phyloP scores from a whole-genome alignment of 441 rosid genomes.

The Pelargonium cotyledonis region DNA sequence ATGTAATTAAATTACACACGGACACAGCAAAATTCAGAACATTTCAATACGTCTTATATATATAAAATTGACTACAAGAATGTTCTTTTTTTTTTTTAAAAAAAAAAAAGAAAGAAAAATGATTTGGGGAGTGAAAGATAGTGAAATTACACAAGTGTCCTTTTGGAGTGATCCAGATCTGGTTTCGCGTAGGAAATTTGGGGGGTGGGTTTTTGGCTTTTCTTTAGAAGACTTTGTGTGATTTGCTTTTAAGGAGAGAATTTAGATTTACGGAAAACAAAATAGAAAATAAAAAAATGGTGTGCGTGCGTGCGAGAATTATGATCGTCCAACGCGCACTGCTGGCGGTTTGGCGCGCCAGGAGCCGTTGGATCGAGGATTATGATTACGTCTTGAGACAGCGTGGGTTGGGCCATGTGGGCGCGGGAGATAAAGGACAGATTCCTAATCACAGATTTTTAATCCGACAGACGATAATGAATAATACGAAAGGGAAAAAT shows the following conservation, averaged over 20 bases:
- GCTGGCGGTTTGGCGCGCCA: slow-evolving; percentile 14
- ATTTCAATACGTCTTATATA: too few species aligned
- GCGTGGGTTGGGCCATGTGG: slow-evolving; percentile 4
- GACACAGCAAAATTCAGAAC: too few species aligned
- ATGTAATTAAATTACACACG: slow-evolving; percentile 2
- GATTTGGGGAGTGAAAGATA: too few species aligned
- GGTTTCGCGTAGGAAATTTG: slow-evolving; percentile 16
- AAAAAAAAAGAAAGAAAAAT: too few species aligned
- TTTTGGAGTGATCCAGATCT: slow-evolving; percentile 27
- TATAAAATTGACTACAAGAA: neutral
- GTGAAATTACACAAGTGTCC: slow-evolving; percentile 39
- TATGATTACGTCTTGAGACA: slow-evolving; percentile 25
- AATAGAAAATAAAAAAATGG: too few species aligned
- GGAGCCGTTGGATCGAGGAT: slow-evolving; percentile 25
- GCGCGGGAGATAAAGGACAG: too few species aligned
- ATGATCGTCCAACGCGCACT: slow-evolving; percentile 17
- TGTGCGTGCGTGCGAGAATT: too few species aligned
- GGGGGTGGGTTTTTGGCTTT: slow-evolving; percentile 16
- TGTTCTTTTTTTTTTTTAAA: too few species aligned
- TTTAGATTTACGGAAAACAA: too few species aligned
- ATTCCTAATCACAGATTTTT: too few species aligned
- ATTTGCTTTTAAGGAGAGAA: slow-evolving; percentile 2
- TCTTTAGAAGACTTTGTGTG: slow-evolving; percentile 15
- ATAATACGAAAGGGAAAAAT: too few species aligned
- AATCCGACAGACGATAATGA: too few species aligned